Conservation (phyloP, 352 stramenopile genomes). For the Phytophthora foliorum region DNA sequence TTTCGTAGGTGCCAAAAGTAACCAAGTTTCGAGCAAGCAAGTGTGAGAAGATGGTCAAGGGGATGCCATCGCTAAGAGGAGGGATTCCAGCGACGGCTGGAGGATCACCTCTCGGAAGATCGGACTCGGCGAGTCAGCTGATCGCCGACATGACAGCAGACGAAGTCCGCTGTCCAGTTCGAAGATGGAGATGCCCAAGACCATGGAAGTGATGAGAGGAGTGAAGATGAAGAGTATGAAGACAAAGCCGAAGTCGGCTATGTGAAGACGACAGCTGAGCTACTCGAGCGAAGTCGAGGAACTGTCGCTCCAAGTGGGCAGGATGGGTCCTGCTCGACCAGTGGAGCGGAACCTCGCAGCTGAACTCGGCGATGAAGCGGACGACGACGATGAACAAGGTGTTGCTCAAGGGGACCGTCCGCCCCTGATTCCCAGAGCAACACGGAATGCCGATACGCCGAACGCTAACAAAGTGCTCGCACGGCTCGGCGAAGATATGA, state of each 20-base stretch:
- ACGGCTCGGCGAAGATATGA: not conserved
- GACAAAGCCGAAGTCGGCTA: not conserved
- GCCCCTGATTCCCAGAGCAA: not conserved
- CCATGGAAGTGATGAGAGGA: not conserved
- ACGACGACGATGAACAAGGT: not conserved
- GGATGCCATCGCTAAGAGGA: no score
- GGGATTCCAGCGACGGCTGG: no score
- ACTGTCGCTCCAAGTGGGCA: conserved; percentile 3
- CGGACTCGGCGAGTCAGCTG: not conserved
- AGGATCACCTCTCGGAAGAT: no score
- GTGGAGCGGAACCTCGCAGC: conserved; percentile 8
- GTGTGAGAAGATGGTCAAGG: no score
- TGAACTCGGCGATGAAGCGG: not conserved
- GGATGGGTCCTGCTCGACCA: conserved; percentile 4
- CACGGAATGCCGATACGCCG: not conserved
- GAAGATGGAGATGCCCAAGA: conserved; percentile 1
- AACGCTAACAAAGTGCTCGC: not conserved
- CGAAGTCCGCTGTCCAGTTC: not conserved
- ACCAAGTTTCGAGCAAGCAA: no score
- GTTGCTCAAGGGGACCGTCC: not conserved
- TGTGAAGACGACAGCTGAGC: not conserved
- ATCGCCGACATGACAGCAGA: not conserved
- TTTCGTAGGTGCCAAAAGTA: no score
- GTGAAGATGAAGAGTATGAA: not conserved
- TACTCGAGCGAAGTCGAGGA: not conserved